A percentile compares a stretch with the other conserved stretches of the same genome.
phyloP scores from a whole-genome alignment of 2,329 filamentous ascomycete genomes.

The Neonectria ditissima region DNA sequence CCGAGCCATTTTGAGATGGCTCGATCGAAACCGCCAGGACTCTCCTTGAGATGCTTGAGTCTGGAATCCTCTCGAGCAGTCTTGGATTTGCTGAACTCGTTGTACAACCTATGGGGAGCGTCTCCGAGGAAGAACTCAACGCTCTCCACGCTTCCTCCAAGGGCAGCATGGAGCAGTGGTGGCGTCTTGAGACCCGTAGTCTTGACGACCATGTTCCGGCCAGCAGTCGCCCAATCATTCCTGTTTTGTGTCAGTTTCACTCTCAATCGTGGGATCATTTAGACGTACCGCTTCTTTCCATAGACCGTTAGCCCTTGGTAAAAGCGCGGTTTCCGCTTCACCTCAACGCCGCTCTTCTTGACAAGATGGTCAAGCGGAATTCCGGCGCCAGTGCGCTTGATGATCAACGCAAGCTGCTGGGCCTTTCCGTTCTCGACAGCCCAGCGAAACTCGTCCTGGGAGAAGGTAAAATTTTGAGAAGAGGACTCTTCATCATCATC shows the following conservation, averaged over 20 bases:
- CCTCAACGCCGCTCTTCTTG: conserved; percentile 72
- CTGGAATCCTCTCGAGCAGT: conserved; percentile 70
- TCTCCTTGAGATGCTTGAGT: conserved; percentile 70
- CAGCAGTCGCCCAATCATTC: conserved; percentile 78
- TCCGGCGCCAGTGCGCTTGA: conserved; percentile 74
- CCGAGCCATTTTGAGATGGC: conserved; percentile 72
- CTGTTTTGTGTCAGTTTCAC: conserved; percentile 44
- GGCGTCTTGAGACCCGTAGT: conserved; percentile 60
- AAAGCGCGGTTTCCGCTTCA: conserved; percentile 73
- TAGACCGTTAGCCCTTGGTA: conserved; percentile 84
- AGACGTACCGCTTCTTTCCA: conserved; percentile 71
- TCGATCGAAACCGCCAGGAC: conserved; percentile 72
- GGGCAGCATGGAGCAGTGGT: conserved; percentile 71
- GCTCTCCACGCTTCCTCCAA: conserved; percentile 69
- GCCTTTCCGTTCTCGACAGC: conserved; percentile 63
- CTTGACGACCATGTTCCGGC: conserved; percentile 58
- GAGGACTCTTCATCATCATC: conserved; percentile 50
- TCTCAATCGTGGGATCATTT: neutral
- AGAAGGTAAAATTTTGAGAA: conserved; percentile 53
- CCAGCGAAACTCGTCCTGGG: conserved; percentile 53
- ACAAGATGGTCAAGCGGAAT: conserved; percentile 76
- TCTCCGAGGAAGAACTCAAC: conserved; percentile 85
- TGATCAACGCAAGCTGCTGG: conserved; percentile 71
- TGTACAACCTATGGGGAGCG: conserved; percentile 74
- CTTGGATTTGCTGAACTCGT: conserved; percentile 72